A percentile compares a stretch with the other conserved stretches of the same genome.
Evolutionary conservation across 371 early-diverging fungal species (phyloP).

Genomic region (Chytridiales sp.): DNA sequence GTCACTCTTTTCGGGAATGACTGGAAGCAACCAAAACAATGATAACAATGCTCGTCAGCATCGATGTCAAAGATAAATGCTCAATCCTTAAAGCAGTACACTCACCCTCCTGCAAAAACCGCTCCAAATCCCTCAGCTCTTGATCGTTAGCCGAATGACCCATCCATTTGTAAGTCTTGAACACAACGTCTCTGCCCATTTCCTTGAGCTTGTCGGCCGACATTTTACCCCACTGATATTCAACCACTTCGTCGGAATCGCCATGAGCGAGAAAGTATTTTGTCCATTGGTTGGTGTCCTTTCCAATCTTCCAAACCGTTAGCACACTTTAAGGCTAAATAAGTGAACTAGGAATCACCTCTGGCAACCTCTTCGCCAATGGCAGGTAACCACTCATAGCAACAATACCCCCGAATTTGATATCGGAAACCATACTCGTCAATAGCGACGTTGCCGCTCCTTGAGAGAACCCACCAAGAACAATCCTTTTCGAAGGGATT

Average conservation of each 20-base stretch:
- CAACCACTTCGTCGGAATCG: constrained; percentile 73
- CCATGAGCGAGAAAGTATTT: constrained; percentile 92
- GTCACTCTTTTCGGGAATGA: too few species aligned
- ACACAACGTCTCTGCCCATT: constrained; percentile 67
- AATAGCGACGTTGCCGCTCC: constrained; percentile 75
- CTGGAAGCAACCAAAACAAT: too few species aligned
- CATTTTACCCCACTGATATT: constrained; percentile 67
- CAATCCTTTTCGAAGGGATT: constrained; percentile 80
- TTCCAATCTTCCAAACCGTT: too few species aligned
- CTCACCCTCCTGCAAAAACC: constrained; percentile 53
- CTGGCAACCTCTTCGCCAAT: constrained; percentile 56
- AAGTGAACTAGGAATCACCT: constrained; percentile 35
- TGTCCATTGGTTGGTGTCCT: constrained; percentile 54
- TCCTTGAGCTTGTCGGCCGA: constrained; percentile 64
- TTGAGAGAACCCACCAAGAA: constrained; percentile 95
- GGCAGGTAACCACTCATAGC: constrained; percentile 84
- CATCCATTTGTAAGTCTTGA: constrained; percentile 77
- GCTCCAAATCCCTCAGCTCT: constrained; percentile 73
- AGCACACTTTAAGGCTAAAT: background rate
- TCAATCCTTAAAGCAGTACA: background rate
- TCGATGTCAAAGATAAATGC: background rate
- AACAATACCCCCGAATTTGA: constrained; percentile 62
- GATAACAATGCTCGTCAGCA: too few species aligned
- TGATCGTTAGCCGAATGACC: constrained; percentile 72
- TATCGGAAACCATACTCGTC: constrained; percentile 71